Evolutionary conservation across 805 yeast genomes (phyloP).

Genomic region (Suhomyces emberorum): DNA sequence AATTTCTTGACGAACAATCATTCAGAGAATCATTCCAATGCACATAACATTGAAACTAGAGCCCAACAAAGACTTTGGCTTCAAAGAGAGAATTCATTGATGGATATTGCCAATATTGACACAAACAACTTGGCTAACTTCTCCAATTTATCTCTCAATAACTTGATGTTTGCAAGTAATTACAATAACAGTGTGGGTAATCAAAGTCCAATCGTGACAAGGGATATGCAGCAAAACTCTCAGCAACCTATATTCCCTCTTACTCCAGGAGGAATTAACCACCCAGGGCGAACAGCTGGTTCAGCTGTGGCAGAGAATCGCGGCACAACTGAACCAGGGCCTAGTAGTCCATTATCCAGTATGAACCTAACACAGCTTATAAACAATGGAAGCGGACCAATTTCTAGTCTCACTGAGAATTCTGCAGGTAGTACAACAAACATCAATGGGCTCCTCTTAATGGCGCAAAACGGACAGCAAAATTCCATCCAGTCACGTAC

Average conservation of each 20-base stretch:
- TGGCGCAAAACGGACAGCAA: slow-evolving; percentile 31
- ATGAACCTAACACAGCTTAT: neutral
- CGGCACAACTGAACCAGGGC: neutral
- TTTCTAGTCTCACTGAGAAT: neutral
- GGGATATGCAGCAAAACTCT: slow-evolving; percentile 8
- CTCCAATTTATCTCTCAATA: slow-evolving; percentile 37
- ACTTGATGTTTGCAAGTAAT: slow-evolving; percentile 35
- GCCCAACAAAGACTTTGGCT: slow-evolving; percentile 85
- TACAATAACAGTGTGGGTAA: slow-evolving; percentile 15
- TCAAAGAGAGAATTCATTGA: slow-evolving; percentile 69
- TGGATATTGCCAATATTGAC: slow-evolving; percentile 48
- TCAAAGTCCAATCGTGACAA: slow-evolving; percentile 15
- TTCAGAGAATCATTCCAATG: slow-evolving; percentile 7
- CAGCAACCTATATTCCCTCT: slow-evolving; percentile 7
- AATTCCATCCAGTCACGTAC: slow-evolving; percentile 60
- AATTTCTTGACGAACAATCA: slow-evolving; percentile 21
- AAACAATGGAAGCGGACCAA: neutral
- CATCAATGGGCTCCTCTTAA: slow-evolving; percentile 26
- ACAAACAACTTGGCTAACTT: slow-evolving; percentile 29
- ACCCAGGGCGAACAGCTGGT: slow-evolving; percentile 2
- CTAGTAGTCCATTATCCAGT: neutral
- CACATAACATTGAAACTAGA: slow-evolving; percentile 48
- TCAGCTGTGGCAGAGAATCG: neutral
- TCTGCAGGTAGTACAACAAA: slow-evolving; percentile 13
- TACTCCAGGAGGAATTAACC: slow-evolving; percentile 9